Percentiles rank a stretch among this genome's conserved stretches.
Evolutionary conservation across 129 eudicot genomes (phyloP).

Genomic region (Flaveria ramosissima): DNA sequence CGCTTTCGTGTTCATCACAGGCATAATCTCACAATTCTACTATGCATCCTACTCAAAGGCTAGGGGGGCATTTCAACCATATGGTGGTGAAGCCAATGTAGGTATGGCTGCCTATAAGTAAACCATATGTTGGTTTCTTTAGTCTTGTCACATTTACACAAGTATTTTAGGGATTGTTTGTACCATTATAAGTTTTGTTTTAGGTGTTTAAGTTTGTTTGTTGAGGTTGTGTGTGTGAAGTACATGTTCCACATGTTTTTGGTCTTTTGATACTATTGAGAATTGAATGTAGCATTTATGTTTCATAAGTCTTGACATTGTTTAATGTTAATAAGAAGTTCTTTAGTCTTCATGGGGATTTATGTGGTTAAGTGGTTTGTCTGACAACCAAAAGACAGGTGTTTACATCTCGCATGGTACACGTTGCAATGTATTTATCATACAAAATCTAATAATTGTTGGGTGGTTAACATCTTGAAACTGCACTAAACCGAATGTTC

Average conservation of each 20-base stretch:
- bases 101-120: slow-evolving; percentile 70
- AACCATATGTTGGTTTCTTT: slow-evolving; percentile 14
- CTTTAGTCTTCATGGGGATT: background rate
- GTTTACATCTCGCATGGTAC: too few relatives aligned
- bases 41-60: slow-evolving; percentile 64
- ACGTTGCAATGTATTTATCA: too few relatives aligned
- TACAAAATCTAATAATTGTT: too few relatives aligned
- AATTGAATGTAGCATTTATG: slow-evolving; percentile 15
- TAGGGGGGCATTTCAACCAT: slow-evolving; percentile 43
- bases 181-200: slow-evolving; percentile 10
- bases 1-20: slow-evolving; percentile 63
- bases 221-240: slow-evolving; percentile 27
- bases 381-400: too few relatives aligned
- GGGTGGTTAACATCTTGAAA: background rate
- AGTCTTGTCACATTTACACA: background rate
- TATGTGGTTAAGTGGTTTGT: too few relatives aligned
- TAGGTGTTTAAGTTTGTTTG: slow-evolving; percentile 25
- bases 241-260: slow-evolving; percentile 31
- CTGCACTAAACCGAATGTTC: too few relatives aligned
- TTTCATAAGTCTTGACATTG: slow-evolving; percentile 4
- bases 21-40: slow-evolving; percentile 74
- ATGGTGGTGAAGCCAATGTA: slow-evolving; percentile 64
- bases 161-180: slow-evolving; percentile 23
- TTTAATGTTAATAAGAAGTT: background rate
- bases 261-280: slow-evolving; percentile 16